Evolutionary conservation across 108 stramenopile genomes (phyloP).

Genomic region (Pseudonitzschia pungens): DNA sequence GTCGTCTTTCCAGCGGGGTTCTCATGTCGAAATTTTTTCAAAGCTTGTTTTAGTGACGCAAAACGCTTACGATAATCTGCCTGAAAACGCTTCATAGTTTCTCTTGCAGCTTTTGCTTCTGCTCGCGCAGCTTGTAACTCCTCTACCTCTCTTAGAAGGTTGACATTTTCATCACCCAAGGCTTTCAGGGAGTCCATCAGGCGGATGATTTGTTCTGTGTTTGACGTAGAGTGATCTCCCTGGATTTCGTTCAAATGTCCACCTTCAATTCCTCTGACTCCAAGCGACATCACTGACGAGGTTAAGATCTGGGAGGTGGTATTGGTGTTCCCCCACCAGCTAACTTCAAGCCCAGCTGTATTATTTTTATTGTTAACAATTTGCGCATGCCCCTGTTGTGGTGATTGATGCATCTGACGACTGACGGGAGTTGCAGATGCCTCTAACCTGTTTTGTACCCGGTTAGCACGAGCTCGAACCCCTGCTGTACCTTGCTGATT

Average conservation of each 20-base stretch:
- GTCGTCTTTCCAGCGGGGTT: slow-evolving; percentile 22
- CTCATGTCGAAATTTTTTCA: slow-evolving; percentile 64
- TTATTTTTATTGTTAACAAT: not conserved
- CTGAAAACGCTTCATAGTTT: slow-evolving; percentile 74
- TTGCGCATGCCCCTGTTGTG: slow-evolving; percentile 17
- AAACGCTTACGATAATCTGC: slow-evolving; percentile 68
- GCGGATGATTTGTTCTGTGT: slow-evolving; percentile 84
- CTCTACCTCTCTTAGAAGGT: slow-evolving; percentile 77
- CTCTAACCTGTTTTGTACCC: slow-evolving; percentile 64
- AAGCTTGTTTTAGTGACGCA: slow-evolving; percentile 56
- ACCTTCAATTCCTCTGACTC: slow-evolving; percentile 20
- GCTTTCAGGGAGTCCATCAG: slow-evolving; percentile 82
- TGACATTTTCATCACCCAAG: slow-evolving; percentile 85
- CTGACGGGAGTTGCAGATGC: slow-evolving; percentile 23
- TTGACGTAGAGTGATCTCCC: slow-evolving; percentile 21
- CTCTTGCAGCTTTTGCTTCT: slow-evolving; percentile 74
- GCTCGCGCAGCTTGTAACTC: slow-evolving; percentile 68
- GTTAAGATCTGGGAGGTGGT: slow-evolving; percentile 55
- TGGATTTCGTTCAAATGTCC: slow-evolving; percentile 10
- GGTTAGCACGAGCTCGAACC: slow-evolving; percentile 75
- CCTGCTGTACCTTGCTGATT: slow-evolving; percentile 26
- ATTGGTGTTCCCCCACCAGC: slow-evolving; percentile 82
- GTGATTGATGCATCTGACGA: slow-evolving; percentile 31
- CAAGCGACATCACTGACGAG: slow-evolving; percentile 56
- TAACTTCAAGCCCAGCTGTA: slow-evolving; percentile 62